phyloP scores from a whole-genome alignment of 2,329 filamentous ascomycete species.

The Arachnomyces sp. region DNA sequence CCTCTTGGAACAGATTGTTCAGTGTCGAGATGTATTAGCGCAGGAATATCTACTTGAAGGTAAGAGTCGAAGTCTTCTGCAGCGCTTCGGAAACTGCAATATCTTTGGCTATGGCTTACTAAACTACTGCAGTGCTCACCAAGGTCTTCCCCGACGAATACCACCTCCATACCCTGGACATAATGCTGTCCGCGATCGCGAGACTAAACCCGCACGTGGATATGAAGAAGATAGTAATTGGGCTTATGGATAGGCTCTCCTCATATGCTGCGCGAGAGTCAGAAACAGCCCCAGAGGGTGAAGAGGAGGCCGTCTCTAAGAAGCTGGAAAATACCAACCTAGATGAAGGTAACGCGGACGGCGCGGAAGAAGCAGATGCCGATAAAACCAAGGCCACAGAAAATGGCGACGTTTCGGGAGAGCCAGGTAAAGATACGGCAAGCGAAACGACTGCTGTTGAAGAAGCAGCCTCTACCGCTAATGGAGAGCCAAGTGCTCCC shows the following conservation, averaged over 20 bases:
- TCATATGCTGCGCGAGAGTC: slow-evolving; percentile 89
- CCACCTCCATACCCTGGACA: slow-evolving; percentile 91
- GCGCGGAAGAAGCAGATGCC: slow-evolving; percentile 29
- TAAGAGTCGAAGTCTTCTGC: slow-evolving; percentile 19
- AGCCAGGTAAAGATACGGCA: slow-evolving; percentile 15
- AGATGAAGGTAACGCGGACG: slow-evolving; percentile 46
- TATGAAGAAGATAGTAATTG: slow-evolving; percentile 95
- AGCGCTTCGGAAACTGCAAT: neutral
- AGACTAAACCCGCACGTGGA: slow-evolving; percentile 93
- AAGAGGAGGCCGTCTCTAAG: slow-evolving; percentile 72
- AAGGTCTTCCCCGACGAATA: slow-evolving; percentile 99
- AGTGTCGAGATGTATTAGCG: slow-evolving; percentile 91
- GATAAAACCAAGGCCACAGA: slow-evolving; percentile 21
- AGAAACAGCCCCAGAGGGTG: slow-evolving; percentile 64
- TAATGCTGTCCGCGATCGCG: slow-evolving; percentile 87
- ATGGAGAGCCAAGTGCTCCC: slow-evolving; percentile 27
- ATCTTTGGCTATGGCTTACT: slow-evolving; percentile 9
- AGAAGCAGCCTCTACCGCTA: slow-evolving; percentile 20
- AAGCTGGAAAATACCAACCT: slow-evolving; percentile 72
- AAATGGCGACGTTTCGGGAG: slow-evolving; percentile 20
- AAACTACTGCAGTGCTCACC: slow-evolving; percentile 64
- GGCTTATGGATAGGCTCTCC: slow-evolving; percentile 91
- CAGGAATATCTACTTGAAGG: slow-evolving; percentile 93
- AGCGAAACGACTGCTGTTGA: slow-evolving; percentile 19
- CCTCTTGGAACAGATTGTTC: slow-evolving; percentile 90